These are phyloP conservation scores for Wickerhamomyces bisporus DNA, from an alignment of 805 yeast species.

Conservation along the genomic window DNA sequence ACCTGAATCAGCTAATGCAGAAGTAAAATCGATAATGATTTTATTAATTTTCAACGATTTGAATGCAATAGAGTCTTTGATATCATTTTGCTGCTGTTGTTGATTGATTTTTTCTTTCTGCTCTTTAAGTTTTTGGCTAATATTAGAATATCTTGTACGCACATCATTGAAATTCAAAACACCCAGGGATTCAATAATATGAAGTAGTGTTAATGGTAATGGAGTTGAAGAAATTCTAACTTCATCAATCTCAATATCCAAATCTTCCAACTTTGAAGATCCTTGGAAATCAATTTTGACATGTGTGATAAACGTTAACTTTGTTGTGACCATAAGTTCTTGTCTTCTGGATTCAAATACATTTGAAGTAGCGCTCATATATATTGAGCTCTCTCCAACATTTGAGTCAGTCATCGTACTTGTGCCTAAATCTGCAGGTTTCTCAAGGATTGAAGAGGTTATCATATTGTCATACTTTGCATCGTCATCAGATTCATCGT, in stretches of 20 bases:
- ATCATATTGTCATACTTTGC: conserved; percentile 23
- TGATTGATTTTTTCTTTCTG: neutral
- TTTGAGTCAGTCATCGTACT: conserved; percentile 59
- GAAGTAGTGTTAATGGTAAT: conserved; percentile 19
- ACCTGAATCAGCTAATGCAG: conserved; percentile 40
- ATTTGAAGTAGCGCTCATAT: conserved; percentile 75
- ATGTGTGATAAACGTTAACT: conserved; percentile 26
- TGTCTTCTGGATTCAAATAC: conserved; percentile 27
- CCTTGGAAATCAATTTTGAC: conserved; percentile 46
- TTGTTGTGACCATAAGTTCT: conserved; percentile 9
- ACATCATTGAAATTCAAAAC: conserved; percentile 8
- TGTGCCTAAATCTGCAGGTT: conserved; percentile 32
- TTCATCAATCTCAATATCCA: conserved; percentile 31
- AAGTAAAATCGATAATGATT: conserved; percentile 38
- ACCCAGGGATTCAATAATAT: conserved; percentile 22
- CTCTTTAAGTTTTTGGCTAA: conserved; percentile 5
- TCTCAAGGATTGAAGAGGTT: conserved; percentile 23
- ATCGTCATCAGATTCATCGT: conserved; percentile 18
- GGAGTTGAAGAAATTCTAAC: conserved; percentile 38
- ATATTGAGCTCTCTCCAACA: conserved; percentile 64
- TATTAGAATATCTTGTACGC: conserved; percentile 9
- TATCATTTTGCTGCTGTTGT: neutral
- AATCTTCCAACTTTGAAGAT: conserved; percentile 25
- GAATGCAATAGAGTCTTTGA: conserved; percentile 22
- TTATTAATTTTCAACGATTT: conserved; percentile 33